These are phyloP conservation scores for Punctularia strigosozonata DNA, from an alignment of 768 basidiomycete genomes.

Conservation along the genomic window DNA sequence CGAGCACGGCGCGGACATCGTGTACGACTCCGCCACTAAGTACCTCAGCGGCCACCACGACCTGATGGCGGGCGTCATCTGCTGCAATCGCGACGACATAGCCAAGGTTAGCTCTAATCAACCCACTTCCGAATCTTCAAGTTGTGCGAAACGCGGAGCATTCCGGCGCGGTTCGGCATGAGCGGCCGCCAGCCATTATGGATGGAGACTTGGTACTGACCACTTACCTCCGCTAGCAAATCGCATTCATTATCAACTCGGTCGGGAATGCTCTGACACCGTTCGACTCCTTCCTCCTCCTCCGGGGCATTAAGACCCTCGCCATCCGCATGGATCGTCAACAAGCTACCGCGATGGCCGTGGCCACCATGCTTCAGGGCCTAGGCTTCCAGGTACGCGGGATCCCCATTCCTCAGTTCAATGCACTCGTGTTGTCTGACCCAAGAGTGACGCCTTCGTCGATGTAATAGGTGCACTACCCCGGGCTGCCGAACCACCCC, in stretches of 20 bases:
- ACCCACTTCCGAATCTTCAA: conserved; percentile 5
- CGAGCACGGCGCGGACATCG: conserved; percentile 92
- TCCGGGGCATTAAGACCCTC: conserved; percentile 93
- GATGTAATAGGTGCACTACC: no score
- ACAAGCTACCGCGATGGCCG: conserved; percentile 67
- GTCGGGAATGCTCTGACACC: conserved; percentile 92
- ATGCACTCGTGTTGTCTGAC: no score
- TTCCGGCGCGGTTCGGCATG: no score
- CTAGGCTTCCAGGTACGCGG: conserved; percentile 85
- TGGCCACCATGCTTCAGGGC: conserved; percentile 74
- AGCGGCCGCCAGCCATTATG: conserved; percentile 1
- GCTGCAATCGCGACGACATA: conserved; percentile 84
- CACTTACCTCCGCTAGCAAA: conserved; percentile 36
- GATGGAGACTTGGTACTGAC: not conserved
- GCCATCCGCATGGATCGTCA: conserved; percentile 95
- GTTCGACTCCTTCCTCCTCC: conserved; percentile 91
- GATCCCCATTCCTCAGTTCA: no score
- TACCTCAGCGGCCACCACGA: conserved; percentile 98
- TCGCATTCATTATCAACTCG: conserved; percentile 87
- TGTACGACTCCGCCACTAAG: conserved; percentile 97
- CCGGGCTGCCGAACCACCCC: conserved; percentile 75
- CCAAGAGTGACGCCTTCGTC: no score
- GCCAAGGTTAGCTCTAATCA: conserved; percentile 47
- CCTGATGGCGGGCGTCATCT: conserved; percentile 95
- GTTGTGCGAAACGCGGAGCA: not conserved